Percentiles rank a stretch among this genome's conserved stretches.
Evolutionary conservation across 306 rosid species (phyloP).

Genomic region (Betula pendula): DNA sequence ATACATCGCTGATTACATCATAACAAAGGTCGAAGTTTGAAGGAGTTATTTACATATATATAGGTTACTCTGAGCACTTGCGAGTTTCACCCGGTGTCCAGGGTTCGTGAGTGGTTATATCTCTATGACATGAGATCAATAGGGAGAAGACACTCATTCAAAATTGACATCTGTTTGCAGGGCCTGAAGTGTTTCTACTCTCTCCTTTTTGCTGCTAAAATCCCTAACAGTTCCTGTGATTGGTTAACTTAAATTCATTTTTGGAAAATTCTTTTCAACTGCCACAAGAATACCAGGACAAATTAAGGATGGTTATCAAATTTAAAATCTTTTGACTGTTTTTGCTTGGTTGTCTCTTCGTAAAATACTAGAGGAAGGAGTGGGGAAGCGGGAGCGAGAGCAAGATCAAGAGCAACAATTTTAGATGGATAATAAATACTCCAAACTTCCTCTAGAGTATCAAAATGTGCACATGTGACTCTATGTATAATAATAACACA

Average conservation of each 20-base stretch:
- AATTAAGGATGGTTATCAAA: not conserved
- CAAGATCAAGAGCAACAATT: not conserved
- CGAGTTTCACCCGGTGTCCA: not conserved
- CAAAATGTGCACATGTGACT: too few species aligned
- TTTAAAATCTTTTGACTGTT: not conserved
- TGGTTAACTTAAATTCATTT: conserved; percentile 6
- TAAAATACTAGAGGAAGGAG: not conserved
- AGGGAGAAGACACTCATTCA: not conserved
- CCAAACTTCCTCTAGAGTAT: not conserved
- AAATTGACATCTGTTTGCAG: not conserved
- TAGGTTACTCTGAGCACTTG: not conserved
- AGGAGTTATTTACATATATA: not conserved
- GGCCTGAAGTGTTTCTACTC: not conserved
- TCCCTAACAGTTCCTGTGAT: not conserved
- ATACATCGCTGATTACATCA: not conserved
- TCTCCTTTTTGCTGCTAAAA: not conserved
- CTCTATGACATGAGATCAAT: not conserved
- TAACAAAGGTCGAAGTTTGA: not conserved
- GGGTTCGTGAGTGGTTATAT: not conserved
- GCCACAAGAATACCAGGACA: not conserved
- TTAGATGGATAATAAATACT: not conserved
- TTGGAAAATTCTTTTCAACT: not conserved
- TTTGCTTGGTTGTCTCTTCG: conserved; percentile 1
- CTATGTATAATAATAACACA: not conserved
- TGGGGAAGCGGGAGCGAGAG: not conserved